Evolutionary conservation across 192 early-diverging fungal species (phyloP).

Genomic region (Mortierella alpina): DNA sequence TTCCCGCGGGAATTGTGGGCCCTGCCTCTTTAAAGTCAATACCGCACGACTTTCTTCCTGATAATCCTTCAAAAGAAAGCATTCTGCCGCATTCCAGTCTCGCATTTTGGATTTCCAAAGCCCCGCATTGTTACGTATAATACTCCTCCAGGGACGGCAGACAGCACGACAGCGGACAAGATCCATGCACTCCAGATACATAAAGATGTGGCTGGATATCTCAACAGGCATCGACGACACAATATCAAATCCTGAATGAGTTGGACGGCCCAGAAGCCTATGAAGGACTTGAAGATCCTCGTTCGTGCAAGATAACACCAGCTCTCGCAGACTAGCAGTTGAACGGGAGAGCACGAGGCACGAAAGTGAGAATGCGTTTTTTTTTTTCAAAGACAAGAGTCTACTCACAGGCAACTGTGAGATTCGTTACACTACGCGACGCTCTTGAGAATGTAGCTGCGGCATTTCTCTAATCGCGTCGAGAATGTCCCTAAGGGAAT

Average conservation of each 20-base stretch:
- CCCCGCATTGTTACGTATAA: slow-evolving; percentile 2
- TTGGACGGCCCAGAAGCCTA: slow-evolving; percentile 26
- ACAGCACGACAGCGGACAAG: slow-evolving; percentile 36
- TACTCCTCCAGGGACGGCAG: slow-evolving; percentile 32
- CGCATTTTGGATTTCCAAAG: slow-evolving; percentile 28
- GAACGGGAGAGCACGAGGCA: neutral
- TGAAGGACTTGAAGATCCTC: slow-evolving; percentile 24
- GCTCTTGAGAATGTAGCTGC: slow-evolving; percentile 14
- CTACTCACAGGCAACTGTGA: no score
- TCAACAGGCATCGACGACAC: slow-evolving; percentile 21
- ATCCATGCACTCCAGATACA: slow-evolving; percentile 31
- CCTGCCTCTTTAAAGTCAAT: neutral
- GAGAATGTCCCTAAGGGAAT: slow-evolving; percentile 12
- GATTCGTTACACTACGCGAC: slow-evolving; percentile 32
- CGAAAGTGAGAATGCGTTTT: neutral
- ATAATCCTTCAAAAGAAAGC: slow-evolving; percentile 6
- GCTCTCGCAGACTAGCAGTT: slow-evolving; percentile 15
- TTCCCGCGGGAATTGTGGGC: neutral
- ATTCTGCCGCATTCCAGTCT: slow-evolving; percentile 22
- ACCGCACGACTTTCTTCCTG: neutral
- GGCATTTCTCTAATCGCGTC: slow-evolving; percentile 13
- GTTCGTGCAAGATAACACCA: slow-evolving; percentile 14
- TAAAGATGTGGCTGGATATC: slow-evolving; percentile 22
- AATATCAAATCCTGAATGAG: slow-evolving; percentile 29
- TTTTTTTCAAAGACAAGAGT: neutral